A percentile compares a stretch with the other conserved stretches of the same genome.
Evolutionary conservation across 805 yeast genomes (phyloP).

Genomic region (Schizosaccharomyces japonicus): DNA sequence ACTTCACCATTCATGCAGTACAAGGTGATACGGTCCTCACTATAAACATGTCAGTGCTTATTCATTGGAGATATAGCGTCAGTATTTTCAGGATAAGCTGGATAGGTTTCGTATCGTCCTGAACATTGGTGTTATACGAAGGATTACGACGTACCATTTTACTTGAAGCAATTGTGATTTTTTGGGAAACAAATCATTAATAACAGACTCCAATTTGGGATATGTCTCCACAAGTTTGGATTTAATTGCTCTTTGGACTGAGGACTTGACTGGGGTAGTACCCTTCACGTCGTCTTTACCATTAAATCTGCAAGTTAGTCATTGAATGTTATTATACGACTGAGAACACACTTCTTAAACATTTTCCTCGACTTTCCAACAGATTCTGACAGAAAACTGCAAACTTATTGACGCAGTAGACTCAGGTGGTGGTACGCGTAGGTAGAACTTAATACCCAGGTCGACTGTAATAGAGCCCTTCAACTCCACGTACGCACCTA

Average conservation of each 20-base stretch:
- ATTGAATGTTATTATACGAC: neutral
- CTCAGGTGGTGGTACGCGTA: neutral
- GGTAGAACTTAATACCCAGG: no score
- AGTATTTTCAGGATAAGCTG: no score
- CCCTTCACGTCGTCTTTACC: conserved; percentile 69
- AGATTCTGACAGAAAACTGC: neutral
- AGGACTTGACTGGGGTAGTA: conserved; percentile 74
- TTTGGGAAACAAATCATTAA: conserved; percentile 71
- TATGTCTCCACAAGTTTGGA: conserved; percentile 48
- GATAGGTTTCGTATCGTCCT: no score
- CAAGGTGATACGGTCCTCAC: conserved; percentile 63
- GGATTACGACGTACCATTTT: conserved; percentile 31
- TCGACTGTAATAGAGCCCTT: no score
- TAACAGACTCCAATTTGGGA: conserved; percentile 46
- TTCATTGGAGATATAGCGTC: neutral
- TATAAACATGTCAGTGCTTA: neutral
- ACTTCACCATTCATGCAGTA: conserved; percentile 48
- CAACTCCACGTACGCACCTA: no score
- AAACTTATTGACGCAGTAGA: neutral
- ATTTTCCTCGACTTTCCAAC: neutral
- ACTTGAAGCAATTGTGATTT: conserved; percentile 56
- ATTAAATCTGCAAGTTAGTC: neutral
- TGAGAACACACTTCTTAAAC: conserved; percentile 2
- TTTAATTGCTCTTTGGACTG: conserved; percentile 78
- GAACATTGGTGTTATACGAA: no score